Evolutionary conservation across 345 rosid genomes (phyloP), one percentile per base, ranked within the genome.

Genomic region (Cardamine chenopodiifolia): DNA sequence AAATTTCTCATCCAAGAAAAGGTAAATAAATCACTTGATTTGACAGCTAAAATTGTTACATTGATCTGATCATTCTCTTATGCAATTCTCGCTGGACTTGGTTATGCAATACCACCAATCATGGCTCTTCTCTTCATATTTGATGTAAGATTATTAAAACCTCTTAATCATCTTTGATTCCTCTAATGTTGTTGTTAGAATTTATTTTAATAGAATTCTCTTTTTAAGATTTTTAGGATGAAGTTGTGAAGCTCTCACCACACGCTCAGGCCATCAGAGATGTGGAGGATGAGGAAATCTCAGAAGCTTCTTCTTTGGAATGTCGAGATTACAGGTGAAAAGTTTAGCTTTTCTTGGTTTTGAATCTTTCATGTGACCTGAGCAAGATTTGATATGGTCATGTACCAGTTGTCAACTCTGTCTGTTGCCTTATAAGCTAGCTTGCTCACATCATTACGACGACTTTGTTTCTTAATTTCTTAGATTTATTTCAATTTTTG

Each of bases 261-360:
- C 97, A 95, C 69, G 99, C 99, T 71, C 91, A 97, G 2, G 99
- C 99, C 20, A 90, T 95, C 20, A 85, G 97, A 75, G 99, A 95
- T 64, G 99, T 95, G n/a, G 99, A 95, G 84, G 97, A 95, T 66
- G 97, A 90, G 79, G 99, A 95, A 78, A n/a, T n/a, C 86, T 95
- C 1, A 76, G 99, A 81, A 90, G 88, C 85, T 95, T 95, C 88
- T 95, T 91, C 70, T 92, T 89, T 60, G 99, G 99, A 68, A 95
- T 95, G 99, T 90, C 99, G 0, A 91, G 93, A 34, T 91, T 92
- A 92, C 99, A 95, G 97, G 99, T 90, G 61, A 59, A 68, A n/a
- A n/a, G n/a, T 39, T 40, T 40, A 4, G 23, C 2, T 26, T 50
- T 47, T 47, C 25, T 52, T n/a, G 23, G 17, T 45, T 53, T 64